Conservation (phyloP, 768 basidiomycete genomes). For the Mycena capillaripes region DNA sequence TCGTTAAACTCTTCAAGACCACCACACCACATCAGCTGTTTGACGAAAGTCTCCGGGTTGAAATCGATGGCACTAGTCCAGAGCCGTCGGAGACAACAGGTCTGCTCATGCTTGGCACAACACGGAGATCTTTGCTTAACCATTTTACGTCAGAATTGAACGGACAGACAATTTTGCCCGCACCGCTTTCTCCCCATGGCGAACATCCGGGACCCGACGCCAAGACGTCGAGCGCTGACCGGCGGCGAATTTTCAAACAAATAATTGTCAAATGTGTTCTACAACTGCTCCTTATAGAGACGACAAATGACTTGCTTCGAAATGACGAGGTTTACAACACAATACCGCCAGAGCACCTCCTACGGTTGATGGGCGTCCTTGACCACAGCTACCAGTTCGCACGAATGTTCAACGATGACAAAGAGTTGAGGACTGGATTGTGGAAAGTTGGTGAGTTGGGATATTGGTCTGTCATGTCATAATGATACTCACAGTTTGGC, state of each 20-base stretch:
- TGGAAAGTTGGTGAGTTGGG: constrained; percentile 97
- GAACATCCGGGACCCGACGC: constrained; percentile 64
- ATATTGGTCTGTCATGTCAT: too few species aligned
- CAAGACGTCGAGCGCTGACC: constrained; percentile 73
- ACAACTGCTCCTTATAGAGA: constrained; percentile 96
- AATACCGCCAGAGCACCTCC: constrained; percentile 94
- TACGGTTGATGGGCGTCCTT: constrained; percentile 94
- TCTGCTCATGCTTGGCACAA: constrained; percentile 16
- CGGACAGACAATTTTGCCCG: constrained; percentile 82
- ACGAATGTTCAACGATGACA: constrained; percentile 97
- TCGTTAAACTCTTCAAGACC: constrained; percentile 96
- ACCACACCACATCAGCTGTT: constrained; percentile 98
- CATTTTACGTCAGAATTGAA: constrained; percentile 63
- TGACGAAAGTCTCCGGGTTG: constrained; percentile 90
- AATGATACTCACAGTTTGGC: neutral
- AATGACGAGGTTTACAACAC: constrained; percentile 93
- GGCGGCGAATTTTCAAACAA: constrained; percentile 93
- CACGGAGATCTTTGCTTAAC: neutral
- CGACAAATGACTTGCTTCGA: constrained; percentile 93
- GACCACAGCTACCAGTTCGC: constrained; percentile 99
- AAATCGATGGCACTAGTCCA: constrained; percentile 73
- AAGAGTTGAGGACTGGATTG: constrained; percentile 93
- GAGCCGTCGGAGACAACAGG: constrained; percentile 69
- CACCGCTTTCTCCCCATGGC: constrained; percentile 86
- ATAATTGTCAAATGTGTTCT: constrained; percentile 99